Percentiles rank a stretch among this genome's conserved stretches.
Conservation (phyloP, 2,329 filamentous ascomycete species). For the Diaporthe sp. region DNA sequence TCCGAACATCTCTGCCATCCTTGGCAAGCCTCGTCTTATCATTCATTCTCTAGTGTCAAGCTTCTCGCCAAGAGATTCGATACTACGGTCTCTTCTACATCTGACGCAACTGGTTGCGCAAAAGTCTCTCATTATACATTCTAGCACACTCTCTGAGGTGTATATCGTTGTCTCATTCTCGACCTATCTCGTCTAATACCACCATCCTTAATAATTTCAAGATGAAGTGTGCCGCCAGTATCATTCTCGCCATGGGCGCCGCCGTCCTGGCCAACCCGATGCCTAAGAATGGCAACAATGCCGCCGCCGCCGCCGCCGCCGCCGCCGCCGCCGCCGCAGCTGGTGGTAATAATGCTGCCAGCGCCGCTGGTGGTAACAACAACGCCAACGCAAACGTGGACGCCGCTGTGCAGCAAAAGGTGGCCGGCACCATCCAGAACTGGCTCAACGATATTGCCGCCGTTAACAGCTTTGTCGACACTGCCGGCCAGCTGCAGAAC, state of each 20-base stretch:
- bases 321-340: background rate
- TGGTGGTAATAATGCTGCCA: too few relatives aligned
- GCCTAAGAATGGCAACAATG: conserved; percentile 1
- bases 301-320: background rate
- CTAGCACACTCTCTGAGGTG: background rate
- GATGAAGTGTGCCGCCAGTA: conserved; percentile 22
- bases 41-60: background rate
- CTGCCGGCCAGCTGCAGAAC: conserved; percentile 17
- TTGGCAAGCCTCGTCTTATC: conserved; percentile 7
- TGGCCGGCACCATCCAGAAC: conserved; percentile 19
- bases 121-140: background rate
- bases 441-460: conserved; percentile 33
- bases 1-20: background rate
- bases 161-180: background rate
- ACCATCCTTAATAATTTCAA: background rate
- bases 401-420: conserved; percentile 7
- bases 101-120: conserved; percentile 21
- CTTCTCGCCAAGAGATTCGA: background rate
- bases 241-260: conserved; percentile 26
- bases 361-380: conserved; percentile 3
- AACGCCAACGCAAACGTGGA: conserved; percentile 9
- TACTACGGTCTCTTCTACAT: background rate
- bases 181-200: background rate
- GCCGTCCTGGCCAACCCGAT: conserved; percentile 26
- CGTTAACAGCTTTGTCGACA: conserved; percentile 36